phyloP scores from a whole-genome alignment of 2,329 filamentous ascomycete species.

The Juglanconis sp. region DNA sequence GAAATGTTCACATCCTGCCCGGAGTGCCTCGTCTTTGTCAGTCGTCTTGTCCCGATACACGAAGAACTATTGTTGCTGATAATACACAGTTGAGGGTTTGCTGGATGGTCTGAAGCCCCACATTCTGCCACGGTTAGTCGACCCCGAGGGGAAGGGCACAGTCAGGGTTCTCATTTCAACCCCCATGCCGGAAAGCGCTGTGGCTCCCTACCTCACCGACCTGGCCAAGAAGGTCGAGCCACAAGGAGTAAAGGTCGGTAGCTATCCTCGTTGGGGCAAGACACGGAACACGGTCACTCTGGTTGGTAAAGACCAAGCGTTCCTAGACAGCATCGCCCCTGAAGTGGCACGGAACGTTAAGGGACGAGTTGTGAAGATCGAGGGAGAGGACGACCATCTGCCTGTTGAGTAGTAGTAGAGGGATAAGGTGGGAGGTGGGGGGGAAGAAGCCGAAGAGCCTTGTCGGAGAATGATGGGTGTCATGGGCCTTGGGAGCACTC shows the following conservation, averaged over 20 bases:
- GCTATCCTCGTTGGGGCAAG: conserved; percentile 91
- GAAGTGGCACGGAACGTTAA: conserved; percentile 77
- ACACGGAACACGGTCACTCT: conserved; percentile 85
- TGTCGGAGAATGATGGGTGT: not conserved
- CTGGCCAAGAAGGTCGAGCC: conserved; percentile 70
- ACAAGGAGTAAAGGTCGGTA: conserved; percentile 86
- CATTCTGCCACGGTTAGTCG: conserved; percentile 66
- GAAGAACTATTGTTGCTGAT: not conserved
- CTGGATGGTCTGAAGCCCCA: conserved; percentile 72
- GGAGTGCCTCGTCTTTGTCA: conserved; percentile 79
- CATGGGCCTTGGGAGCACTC: not conserved
- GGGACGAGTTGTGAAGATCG: conserved; percentile 65
- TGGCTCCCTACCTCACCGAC: conserved; percentile 79
- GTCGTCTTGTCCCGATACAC: conserved; percentile 22
- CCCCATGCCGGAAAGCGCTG: conserved; percentile 78
- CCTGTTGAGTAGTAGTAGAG: conserved; percentile 1
- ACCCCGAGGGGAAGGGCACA: conserved; percentile 79
- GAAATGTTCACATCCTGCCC: conserved; percentile 89
- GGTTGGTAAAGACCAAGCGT: conserved; percentile 70
- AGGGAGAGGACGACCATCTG: conserved; percentile 66
- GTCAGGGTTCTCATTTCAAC: conserved; percentile 80
- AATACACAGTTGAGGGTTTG: conserved; percentile 61
- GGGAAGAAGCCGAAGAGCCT: not conserved
- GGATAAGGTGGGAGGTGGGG: not conserved
- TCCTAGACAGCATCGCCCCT: conserved; percentile 71